Percentiles rank a stretch among this genome's conserved stretches.
phyloP scores from a whole-genome alignment of 78 protist species.

The slime mould (Dictyostelium discoideum) region dicty_2.7 NC_007091.3:186501-187000 shows the following conservation, averaged over 20 bases:
- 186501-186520: not conserved
- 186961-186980: constrained; percentile 58
- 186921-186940: constrained; percentile 75
- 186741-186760: not conserved
- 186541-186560: not conserved
- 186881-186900: constrained; percentile 79
- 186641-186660: not conserved
- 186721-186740: not conserved
- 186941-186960: constrained; percentile 54
- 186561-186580: not conserved
- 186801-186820: constrained; percentile 61
- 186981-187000: not conserved
- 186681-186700: not conserved
- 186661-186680: not conserved
- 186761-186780: constrained; percentile 6
- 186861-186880: constrained; percentile 73
- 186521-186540: not conserved
- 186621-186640: constrained; percentile 16
- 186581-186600: not conserved
- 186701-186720: not conserved
- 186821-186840: constrained; percentile 83
- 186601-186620: constrained; percentile 13
- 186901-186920: constrained; percentile 80
- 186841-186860: constrained; percentile 70
- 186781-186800: constrained; percentile 61